Base-by-base conservation (phyloP, 2,329 filamentous ascomycete genomes). In the Pyrenochaeta sp. region DNA sequence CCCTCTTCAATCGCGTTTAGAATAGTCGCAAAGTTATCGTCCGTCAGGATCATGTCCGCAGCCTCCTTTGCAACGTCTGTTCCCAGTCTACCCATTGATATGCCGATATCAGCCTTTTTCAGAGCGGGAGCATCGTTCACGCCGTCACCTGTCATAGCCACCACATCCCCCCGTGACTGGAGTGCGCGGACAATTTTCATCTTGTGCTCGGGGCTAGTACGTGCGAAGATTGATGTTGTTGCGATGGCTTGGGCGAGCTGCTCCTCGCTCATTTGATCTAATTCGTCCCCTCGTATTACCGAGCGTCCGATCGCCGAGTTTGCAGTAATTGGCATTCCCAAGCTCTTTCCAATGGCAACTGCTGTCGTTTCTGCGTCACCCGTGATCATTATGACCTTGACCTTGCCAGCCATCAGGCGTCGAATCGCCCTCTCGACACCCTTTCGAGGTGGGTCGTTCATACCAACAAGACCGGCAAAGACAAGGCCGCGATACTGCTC, bases 301-400 rank as follows among this genome's bases (percentile, higher is more conserved):
- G 90, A 83, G 49, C 83, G 87, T 21, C 92, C 80, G 14, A 82
- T 69, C 6, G 80, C 76, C 77, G 60, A 86, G 80, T 67, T 84
- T 77, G 77, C 87, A 82, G 71, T 83, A 77, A 98, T 86, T 2
- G 88, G 87, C 91, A 99, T 99, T 35, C 95, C 95, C n/a, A 99
- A 83, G 70, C 97, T 94, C 75, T 86, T 91, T 27, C 91, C 95
- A 72, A 99, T 98, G 0, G 95, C 95, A 40, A 97, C 83, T 2
- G 95, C 95, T 2, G 95, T 99, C 1, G 92, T 92, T 74, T 98
- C 92, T 14, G 95, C 92, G 75, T 99, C 95, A 53, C 95, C 95
- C 9, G 95, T 99, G 63, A 99, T 98, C 95, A 99, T 99, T 66
- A 99, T 96, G 42, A 99, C 91, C 75, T 92, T 95, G 58, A 99